Evolutionary conservation across 225 moss, liverwort and hornwort genomes (phyloP), one percentile per base, ranked within the genome.

Genomic region (Thuidium tamariscinum): DNA sequence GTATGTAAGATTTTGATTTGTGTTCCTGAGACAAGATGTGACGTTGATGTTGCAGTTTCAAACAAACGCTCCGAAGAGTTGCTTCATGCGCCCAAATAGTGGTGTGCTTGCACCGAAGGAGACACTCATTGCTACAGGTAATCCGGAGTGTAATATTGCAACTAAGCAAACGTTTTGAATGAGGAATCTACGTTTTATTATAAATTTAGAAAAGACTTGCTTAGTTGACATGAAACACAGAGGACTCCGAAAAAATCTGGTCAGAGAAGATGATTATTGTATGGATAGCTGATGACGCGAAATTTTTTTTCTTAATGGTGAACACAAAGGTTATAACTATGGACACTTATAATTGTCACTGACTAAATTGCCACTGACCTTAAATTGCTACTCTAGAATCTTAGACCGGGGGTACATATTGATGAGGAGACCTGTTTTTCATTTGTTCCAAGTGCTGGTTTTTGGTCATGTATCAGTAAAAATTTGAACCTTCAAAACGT

Each of bases 1-100:
- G 10, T 62, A 86, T 66, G 46, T 21, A 79, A 87, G 59, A 26
- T 51, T 77, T n/a, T 85, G 56, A 59, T 64, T 82, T 88, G 83
- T 86, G 89, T 18, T 90, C 62, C 39, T 87, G 67, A 87, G 60
- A 72, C 52, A 65, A n/a, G 49, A 62, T 86, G 34, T 81, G 63
- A 9, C 60, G 30, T 78, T 84, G 63, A n/a, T 54, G 67, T 69
- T 90, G 92, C 94, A 97, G 97, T 98, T 98, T 91, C 96, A 95
- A 92, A 96, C 97, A 69, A 96, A 95, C 72, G 94, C 92, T 88
- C 97, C 97, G 0, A 93, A 95, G 91, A 95, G 95, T 81, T 98
- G 97, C 90, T 95, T 94, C 75, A 98, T 98, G 97, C 91, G 96
- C 88, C 97, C 97, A 71, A 95, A 94, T 54, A 93, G 95, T 87